A percentile compares a stretch with the other conserved stretches of the same genome.
Conservation (phyloP, 129 eudicot genomes). For the Pittosporum tobira region DNA sequence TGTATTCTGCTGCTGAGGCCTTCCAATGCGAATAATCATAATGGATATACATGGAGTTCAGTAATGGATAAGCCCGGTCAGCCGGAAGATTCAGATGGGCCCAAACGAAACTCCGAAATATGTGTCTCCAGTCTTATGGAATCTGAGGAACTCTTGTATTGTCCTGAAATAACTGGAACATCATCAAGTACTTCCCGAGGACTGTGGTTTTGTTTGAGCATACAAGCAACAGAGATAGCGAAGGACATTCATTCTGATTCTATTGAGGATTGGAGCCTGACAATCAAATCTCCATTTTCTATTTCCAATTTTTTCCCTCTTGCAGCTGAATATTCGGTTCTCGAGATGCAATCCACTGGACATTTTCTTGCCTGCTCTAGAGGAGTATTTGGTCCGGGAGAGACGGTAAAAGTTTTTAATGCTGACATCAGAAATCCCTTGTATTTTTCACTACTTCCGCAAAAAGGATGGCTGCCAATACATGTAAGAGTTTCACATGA, state of each 20-base stretch:
- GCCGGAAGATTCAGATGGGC: conserved; percentile 27
- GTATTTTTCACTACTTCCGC: conserved; percentile 80
- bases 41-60: conserved; percentile 75
- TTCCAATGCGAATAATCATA: conserved; percentile 27
- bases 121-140: conserved; percentile 54
- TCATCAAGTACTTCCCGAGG: conserved; percentile 60
- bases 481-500: conserved; percentile 46
- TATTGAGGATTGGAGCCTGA: conserved; percentile 80
- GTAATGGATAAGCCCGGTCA: conserved; percentile 39
- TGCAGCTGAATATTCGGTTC: conserved; percentile 69
- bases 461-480: conserved; percentile 79
- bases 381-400: conserved; percentile 74
- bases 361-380: conserved; percentile 65
- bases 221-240: conserved; percentile 74
- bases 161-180: conserved; percentile 52
- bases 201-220: conserved; percentile 77
- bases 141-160: conserved; percentile 59
- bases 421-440: conserved; percentile 82
- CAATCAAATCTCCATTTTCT: conserved; percentile 63
- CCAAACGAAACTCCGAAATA: conserved; percentile 42
- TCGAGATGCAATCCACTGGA: conserved; percentile 82
- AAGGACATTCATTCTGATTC: conserved; percentile 69
- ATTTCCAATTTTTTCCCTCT: conserved; percentile 80
- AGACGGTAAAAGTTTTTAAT: conserved; percentile 58
- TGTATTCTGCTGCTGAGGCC: conserved; percentile 66